phyloP scores from a whole-genome alignment of 176 grass and related monocot species.

The Tuctoria greenei region DNA sequence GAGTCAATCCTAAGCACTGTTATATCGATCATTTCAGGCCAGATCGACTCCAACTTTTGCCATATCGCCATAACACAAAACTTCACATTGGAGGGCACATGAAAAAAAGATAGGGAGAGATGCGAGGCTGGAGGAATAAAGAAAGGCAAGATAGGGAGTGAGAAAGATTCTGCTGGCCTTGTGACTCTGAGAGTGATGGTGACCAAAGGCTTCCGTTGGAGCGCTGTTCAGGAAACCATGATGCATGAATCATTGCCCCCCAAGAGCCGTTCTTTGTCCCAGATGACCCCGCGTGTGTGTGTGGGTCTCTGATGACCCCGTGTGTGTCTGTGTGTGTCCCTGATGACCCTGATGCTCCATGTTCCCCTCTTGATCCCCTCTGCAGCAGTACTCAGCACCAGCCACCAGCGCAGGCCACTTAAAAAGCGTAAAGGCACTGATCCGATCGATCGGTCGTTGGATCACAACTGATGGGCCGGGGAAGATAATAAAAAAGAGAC shows the following conservation, averaged over 20 bases:
- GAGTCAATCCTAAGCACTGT: no score
- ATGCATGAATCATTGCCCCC: constrained; percentile 50
- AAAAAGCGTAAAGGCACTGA: constrained; percentile 29
- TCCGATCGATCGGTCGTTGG: not conserved
- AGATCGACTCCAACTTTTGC: not conserved
- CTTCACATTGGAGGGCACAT: not conserved
- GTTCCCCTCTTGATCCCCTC: constrained; percentile 26
- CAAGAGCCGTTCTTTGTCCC: not conserved
- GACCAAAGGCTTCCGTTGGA: constrained; percentile 21
- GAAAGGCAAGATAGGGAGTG: not conserved
- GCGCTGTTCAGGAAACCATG: constrained; percentile 36
- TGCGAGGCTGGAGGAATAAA: not conserved
- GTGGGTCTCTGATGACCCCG: no score
- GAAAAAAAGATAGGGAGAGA: not conserved
- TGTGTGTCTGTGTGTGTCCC: no score
- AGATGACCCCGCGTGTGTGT: not conserved
- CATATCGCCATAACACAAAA: not conserved
- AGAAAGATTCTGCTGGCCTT: not conserved
- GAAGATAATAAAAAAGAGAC: not conserved
- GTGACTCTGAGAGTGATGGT: constrained; percentile 9
- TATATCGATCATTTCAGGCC: no score
- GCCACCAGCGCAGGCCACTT: constrained; percentile 1
- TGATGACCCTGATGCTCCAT: constrained; percentile 41
- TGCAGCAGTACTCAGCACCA: not conserved
- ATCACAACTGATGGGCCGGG: not conserved